Percentiles rank a stretch among this genome's conserved stretches.
Conservation (phyloP, 2,329 filamentous ascomycete species). For the Escovopsis sp. region DNA sequence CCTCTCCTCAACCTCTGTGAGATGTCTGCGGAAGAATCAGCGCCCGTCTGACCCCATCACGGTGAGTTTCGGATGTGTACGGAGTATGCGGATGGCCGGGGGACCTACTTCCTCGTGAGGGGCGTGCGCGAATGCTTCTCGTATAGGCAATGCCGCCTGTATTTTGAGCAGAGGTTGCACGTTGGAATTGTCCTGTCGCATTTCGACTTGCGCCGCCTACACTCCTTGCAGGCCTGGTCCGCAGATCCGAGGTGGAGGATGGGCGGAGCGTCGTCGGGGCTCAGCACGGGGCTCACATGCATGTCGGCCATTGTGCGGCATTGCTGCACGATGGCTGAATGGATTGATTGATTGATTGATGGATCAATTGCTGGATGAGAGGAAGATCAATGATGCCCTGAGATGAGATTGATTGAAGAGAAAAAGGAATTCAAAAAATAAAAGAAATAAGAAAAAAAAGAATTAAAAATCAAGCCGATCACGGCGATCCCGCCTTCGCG, state of each 20-base stretch:
- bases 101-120: slow-evolving; percentile 27
- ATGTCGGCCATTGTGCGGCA: too few species aligned
- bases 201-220: slow-evolving; percentile 24
- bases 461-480: too few species aligned
- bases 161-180: slow-evolving; percentile 26
- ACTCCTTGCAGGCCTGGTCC: slow-evolving; percentile 27
- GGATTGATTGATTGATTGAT: too few species aligned
- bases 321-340: too few species aligned
- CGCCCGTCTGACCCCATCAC: neutral
- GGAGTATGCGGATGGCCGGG: too few species aligned
- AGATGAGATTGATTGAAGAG: too few species aligned
- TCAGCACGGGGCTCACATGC: too few species aligned
- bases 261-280: neutral
- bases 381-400: too few species aligned
- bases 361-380: too few species aligned
- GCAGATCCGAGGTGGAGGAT: slow-evolving; percentile 1
- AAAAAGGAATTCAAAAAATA: too few species aligned
- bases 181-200: slow-evolving; percentile 24
- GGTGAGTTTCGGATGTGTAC: neutral
- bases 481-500: too few species aligned
- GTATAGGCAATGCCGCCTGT: slow-evolving; percentile 31
- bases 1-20: slow-evolving; percentile 29
- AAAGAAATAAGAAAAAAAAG: too few species aligned
- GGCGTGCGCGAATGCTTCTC: slow-evolving; percentile 33
- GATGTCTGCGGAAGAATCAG: slow-evolving; percentile 13